Conservation (phyloP, 352 stramenopile species). For the Phytophthora sojae region DNA sequence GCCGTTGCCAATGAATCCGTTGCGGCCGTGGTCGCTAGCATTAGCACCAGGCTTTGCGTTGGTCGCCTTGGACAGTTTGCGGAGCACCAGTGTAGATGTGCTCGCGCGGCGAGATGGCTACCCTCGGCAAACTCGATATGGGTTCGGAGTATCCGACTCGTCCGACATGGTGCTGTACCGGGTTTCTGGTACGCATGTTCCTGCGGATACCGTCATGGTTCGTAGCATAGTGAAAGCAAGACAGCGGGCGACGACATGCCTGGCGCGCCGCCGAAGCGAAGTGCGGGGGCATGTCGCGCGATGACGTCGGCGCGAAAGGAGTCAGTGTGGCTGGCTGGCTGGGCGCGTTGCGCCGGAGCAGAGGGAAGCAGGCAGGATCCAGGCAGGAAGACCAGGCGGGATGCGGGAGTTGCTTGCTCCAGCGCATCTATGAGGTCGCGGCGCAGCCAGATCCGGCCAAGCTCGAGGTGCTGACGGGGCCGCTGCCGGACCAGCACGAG, state of each 20-base stretch:
- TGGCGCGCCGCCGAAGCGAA: no score
- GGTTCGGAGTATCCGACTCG: slow-evolving; percentile 16
- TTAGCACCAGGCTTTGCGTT: no score
- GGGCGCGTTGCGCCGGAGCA: slow-evolving; percentile 7
- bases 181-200: not conserved
- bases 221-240: slow-evolving; percentile 29
- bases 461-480: slow-evolving; percentile 10
- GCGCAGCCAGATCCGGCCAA: slow-evolving; percentile 14
- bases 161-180: slow-evolving; percentile 11
- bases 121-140: slow-evolving; percentile 22
- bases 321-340: slow-evolving; percentile 16
- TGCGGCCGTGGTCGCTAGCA: no score
- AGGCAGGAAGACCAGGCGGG: slow-evolving; percentile 30
- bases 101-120: slow-evolving; percentile 31
- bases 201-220: not conserved
- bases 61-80: no score
- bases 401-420: slow-evolving; percentile 24
- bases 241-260: not conserved
- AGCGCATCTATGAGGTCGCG: slow-evolving; percentile 30
- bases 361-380: slow-evolving; percentile 33
- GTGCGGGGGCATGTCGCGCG: slow-evolving; percentile 6
- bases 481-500: slow-evolving; percentile 14
- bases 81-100: no score
- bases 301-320: slow-evolving; percentile 12
- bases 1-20: no score